Percentiles rank a stretch among this genome's conserved stretches.
These are phyloP conservation scores for Collybia nuda DNA, from an alignment of 768 basidiomycete species.

Conservation along the genomic window DNA sequence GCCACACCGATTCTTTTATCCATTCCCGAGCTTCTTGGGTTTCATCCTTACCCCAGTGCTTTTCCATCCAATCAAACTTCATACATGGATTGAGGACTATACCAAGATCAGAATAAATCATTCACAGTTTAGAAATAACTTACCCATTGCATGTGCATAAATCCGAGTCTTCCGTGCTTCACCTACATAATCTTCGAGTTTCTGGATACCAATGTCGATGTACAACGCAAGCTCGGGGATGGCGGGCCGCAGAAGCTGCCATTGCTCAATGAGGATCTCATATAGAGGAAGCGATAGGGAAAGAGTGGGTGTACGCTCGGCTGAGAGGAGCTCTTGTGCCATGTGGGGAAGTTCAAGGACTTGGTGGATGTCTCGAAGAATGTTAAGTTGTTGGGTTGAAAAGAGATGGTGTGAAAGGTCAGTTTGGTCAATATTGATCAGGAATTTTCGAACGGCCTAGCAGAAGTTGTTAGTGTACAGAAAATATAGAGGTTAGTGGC, in stretches of 20 bases:
- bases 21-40: slow-evolving; percentile 10
- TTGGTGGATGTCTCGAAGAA: slow-evolving; percentile 26
- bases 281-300: slow-evolving; percentile 28
- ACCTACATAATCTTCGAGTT: slow-evolving; percentile 29
- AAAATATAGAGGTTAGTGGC: neutral
- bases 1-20: slow-evolving; percentile 18
- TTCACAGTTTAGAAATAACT: neutral
- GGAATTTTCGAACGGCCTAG: slow-evolving; percentile 19
- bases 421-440: slow-evolving; percentile 9
- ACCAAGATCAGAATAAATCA: neutral
- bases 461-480: neutral
- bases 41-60: slow-evolving; percentile 13
- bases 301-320: slow-evolving; percentile 31
- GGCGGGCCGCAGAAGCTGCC: slow-evolving; percentile 2
- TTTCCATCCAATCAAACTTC: slow-evolving; percentile 17
- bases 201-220: slow-evolving; percentile 10
- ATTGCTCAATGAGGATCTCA: slow-evolving; percentile 22
- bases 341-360: slow-evolving; percentile 24
- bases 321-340: slow-evolving; percentile 32
- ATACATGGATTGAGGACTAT: slow-evolving; percentile 20
- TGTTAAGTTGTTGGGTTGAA: slow-evolving; percentile 6
- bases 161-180: slow-evolving; percentile 20
- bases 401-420: slow-evolving; percentile 13
- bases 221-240: slow-evolving; percentile 22
- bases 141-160: slow-evolving; percentile 32